A percentile compares a stretch with the other conserved stretches of the same genome.
phyloP scores from a whole-genome alignment of 768 basidiomycete species.

The Chlorophyllum brunneum region DNA sequence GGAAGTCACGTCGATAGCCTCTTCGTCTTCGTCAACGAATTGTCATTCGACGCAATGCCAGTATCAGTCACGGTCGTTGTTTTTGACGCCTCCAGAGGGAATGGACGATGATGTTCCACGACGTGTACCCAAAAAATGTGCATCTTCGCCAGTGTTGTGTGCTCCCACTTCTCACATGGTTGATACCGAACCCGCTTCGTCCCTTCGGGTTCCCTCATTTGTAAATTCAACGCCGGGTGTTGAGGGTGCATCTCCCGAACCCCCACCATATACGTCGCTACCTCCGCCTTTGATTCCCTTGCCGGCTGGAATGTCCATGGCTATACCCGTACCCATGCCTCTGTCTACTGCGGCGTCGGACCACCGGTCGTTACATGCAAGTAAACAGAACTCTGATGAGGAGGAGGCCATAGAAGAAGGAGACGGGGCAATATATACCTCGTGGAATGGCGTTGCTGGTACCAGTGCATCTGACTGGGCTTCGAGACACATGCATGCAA shows the following conservation, averaged over 20 bases:
- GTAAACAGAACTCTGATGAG: background rate
- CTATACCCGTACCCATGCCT: background rate
- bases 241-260: background rate
- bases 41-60: too few relatives aligned
- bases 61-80: too few relatives aligned
- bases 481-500: background rate
- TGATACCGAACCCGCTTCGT: background rate
- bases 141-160: background rate
- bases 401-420: background rate
- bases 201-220: background rate
- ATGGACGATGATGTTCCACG: background rate
- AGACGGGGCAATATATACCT: background rate
- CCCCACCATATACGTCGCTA: conserved; percentile 6
- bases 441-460: background rate
- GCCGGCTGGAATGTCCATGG: background rate
- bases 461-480: background rate
- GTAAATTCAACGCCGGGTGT: background rate
- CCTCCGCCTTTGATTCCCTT: conserved; percentile 1
- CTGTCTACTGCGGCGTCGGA: background rate
- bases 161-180: background rate
- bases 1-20: too few relatives aligned
- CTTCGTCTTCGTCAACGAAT: too few relatives aligned
- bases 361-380: background rate
- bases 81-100: too few relatives aligned
- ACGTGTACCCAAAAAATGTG: conserved; percentile 5